Percentiles rank a stretch among this genome's conserved stretches.
Evolutionary conservation across 345 rosid species (phyloP).

Genomic region (Rubroshorea leprosula): DNA sequence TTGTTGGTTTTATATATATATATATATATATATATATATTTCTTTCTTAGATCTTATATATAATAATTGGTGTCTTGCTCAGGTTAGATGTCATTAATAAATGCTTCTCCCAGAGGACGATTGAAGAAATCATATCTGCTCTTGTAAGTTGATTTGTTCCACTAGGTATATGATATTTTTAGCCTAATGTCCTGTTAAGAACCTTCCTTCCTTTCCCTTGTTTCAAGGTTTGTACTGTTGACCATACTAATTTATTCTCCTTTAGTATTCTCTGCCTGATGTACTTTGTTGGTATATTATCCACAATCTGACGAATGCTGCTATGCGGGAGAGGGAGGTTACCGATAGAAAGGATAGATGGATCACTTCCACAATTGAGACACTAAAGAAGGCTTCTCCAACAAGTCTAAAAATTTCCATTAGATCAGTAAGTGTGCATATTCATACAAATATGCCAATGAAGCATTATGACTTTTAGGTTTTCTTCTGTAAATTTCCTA

Average conservation of each 20-base stretch:
- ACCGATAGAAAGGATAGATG: slow-evolving; percentile 38
- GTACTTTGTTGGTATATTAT: slow-evolving; percentile 1
- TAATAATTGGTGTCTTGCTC: slow-evolving; percentile 12
- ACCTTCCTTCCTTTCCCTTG: not conserved
- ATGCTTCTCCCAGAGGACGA: slow-evolving; percentile 70
- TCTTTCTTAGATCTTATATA: slow-evolving; percentile 2
- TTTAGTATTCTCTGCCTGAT: slow-evolving; percentile 12
- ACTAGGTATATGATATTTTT: not conserved
- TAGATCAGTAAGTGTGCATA: slow-evolving; percentile 48
- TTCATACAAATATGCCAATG: slow-evolving; percentile 5
- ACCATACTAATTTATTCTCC: not conserved
- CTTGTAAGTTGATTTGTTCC: slow-evolving; percentile 49
- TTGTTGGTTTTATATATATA: not conserved
- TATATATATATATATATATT: too few species aligned
- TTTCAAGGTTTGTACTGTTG: slow-evolving; percentile 5
- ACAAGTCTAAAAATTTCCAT: slow-evolving; percentile 84
- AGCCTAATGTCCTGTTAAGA: not conserved
- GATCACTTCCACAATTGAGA: slow-evolving; percentile 44
- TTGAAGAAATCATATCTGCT: slow-evolving; percentile 76
- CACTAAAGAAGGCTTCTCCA: slow-evolving; percentile 72
- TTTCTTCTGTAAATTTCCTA: not conserved
- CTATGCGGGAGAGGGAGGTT: slow-evolving; percentile 54
- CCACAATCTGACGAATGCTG: slow-evolving; percentile 8
- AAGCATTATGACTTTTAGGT: not conserved
- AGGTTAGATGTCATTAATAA: slow-evolving; percentile 71